These are phyloP conservation scores for Pneumocystis wakefieldiae DNA, from an alignment of 1,139 yeast genomes.

Conservation along the genomic window DNA sequence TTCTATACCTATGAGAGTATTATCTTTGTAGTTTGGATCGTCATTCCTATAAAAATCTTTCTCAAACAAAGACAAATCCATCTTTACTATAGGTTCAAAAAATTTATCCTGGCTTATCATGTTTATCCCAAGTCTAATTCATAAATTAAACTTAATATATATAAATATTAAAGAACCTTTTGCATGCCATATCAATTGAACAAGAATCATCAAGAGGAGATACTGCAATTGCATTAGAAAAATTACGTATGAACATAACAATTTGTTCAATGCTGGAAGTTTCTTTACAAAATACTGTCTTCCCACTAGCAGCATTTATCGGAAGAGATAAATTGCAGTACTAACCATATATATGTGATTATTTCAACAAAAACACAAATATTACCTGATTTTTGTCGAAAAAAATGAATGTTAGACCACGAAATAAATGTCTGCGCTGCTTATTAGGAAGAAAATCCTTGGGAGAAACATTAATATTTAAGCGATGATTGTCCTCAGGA, in stretches of 20 bases:
- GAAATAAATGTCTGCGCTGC: not conserved
- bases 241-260: not conserved
- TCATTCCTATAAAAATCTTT: not conserved
- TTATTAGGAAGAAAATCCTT: not conserved
- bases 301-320: slow-evolving; percentile 4
- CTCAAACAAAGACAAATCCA: not conserved
- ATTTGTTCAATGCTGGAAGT: not conserved
- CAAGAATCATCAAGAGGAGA: slow-evolving; percentile 3
- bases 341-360: not conserved
- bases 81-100: not conserved
- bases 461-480: slow-evolving; percentile 1
- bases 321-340: slow-evolving; percentile 2
- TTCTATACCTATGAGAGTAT: not conserved
- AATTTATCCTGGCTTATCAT: not conserved
- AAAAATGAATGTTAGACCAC: slow-evolving; percentile 5
- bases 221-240: slow-evolving; percentile 3
- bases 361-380: not conserved
- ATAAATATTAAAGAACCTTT: not conserved
- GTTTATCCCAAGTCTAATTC: not conserved
- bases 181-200: slow-evolving; percentile 1
- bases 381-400: not conserved
- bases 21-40: not conserved
- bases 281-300: slow-evolving; percentile 1
- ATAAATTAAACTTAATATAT: not conserved
- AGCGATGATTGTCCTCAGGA: slow-evolving; percentile 1